Evolutionary conservation across 2,329 filamentous ascomycete genomes (phyloP), one percentile per base, ranked within the genome.

Genomic region (Colletotrichum tropicale): DNA sequence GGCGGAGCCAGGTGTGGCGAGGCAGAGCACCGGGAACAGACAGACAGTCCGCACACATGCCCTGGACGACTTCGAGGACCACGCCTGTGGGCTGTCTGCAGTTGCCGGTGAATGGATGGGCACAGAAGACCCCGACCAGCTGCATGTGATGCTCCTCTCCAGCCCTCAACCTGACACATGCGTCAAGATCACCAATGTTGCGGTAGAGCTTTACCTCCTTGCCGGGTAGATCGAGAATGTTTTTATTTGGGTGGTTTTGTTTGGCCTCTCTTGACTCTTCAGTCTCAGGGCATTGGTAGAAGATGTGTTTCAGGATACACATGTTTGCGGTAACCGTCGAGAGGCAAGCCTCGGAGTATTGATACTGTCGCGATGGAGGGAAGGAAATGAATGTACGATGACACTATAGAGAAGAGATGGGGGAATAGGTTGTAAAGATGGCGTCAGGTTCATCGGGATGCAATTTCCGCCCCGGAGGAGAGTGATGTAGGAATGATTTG

Each of bases 171-270:
- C 10, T 7, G 1, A 48, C 43, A 48, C n/a, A 13, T 21, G n/a
- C 43, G 9, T 48, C 43, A 48, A 48, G n/a, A 8, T 48, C 18
- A 0, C n/a, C 10, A 5, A 21, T 13, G 0, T 1, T 21, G 43
- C 43, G 43, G 43, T 13, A 48, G 10, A 48, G n/a, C 43, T 48
- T 48, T 2, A 21, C 10, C n/a, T 48, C 1, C 10, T 21, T 21
- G 10, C 2, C 2, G 43, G n/a, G n/a, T 1, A 48, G 9, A 48
- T 48, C n/a, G 43, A 48, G 10, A 21, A 48, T 8, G n/a, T 21
- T 48, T 0, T 48, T 7, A 13, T 48, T 0, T 2, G 43, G 43
- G n/a, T 48, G 5, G 0, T 48, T 0, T 48, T 7, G n/a, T 21
- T 21, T 48, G n/a, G 10, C 43, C 43, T 48, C n/a, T 48, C 43